Base-by-base conservation (phyloP, 441 rosid species). In the Populus trichocarpa region DNA sequence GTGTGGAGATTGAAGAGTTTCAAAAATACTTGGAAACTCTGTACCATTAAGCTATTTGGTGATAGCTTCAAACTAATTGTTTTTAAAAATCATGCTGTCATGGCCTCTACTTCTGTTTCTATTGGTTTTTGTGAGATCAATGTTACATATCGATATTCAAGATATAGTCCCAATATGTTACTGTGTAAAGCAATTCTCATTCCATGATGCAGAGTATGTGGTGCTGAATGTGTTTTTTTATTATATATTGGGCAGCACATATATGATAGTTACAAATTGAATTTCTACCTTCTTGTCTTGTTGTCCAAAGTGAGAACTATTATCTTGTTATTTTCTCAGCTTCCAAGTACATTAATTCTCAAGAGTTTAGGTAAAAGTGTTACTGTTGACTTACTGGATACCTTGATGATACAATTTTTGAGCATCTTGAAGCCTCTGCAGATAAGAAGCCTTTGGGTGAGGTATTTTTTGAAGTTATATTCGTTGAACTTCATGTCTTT, bases 381-480 rank as follows among this genome's bases (percentile, higher is more conserved):
- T 32, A 83, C 83, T 73, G 95, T 95, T 75, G 91, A 89, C 81
- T 81, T 90, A 74, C 79, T 95, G 75, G 99, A 95, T 83, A 81
- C 86, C 67, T 80, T 95, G 76, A 88, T 93, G 93, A 91, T 89
- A 72, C 83, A 79, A 81, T 84, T 89, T 91, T 92, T 80, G 97
- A 90, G 86, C 92, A 95, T 88, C 94, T 95, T 80, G 92, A 93
- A 87, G 82, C 81, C 63, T 91, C 95, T 84, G 84, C 88, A 83
- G 77, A 61, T n/a, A 73, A 81, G 67, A 87, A 90, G 67, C 95
- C 95, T 64, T 80, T 93, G 82, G 75, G 40, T 67, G 89, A 89
- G 98, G 99, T 95, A 85, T 73, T 81, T 38, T 81, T 33, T 72
- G 33, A 50, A 73, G 50, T 30, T n/a, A 69, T 23, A 42, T 70